Conservation (phyloP, 1,284 basidiomycete species). For the Ustilago bromivora region DNA sequence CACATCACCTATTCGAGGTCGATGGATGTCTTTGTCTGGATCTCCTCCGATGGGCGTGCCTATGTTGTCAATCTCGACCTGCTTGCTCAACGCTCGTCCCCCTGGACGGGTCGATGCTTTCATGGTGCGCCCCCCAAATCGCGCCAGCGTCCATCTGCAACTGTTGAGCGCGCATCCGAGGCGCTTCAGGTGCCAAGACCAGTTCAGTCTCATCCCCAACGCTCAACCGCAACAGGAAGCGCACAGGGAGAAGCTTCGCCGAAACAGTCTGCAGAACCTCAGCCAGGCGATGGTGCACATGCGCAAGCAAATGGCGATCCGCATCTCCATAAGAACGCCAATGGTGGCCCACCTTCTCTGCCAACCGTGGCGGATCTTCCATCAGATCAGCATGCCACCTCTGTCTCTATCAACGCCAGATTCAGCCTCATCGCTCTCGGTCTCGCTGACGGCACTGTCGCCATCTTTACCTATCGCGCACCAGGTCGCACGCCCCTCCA, state of each 20-base stretch:
- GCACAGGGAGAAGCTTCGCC: neutral
- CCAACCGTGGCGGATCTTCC: conserved; percentile 10
- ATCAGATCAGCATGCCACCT: conserved; percentile 75
- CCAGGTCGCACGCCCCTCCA: conserved; percentile 44
- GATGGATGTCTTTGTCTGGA: conserved; percentile 64
- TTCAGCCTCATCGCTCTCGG: conserved; percentile 89
- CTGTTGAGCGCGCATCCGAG: conserved; percentile 4
- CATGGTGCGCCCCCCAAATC: conserved; percentile 31
- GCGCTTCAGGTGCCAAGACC: neutral
- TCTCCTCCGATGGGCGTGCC: conserved; percentile 60
- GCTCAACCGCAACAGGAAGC: neutral
- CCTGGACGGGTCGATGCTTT: conserved; percentile 55
- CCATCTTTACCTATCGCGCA: conserved; percentile 61
- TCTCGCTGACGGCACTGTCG: conserved; percentile 74
- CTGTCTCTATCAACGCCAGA: conserved; percentile 80
- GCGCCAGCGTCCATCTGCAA: conserved; percentile 27
- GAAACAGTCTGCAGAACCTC: neutral
- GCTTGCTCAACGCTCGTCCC: conserved; percentile 28
- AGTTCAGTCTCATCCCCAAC: neutral
- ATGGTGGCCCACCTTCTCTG: neutral
- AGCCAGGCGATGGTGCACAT: neutral
- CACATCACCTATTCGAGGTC: conserved; percentile 56
- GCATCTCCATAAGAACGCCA: neutral
- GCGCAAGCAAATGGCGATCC: conserved; percentile 7
- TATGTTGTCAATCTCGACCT: conserved; percentile 53